These are phyloP conservation scores for Pleurotus pulmonarius DNA, from an alignment of 768 basidiomycete species.

Conservation along the genomic window DNA sequence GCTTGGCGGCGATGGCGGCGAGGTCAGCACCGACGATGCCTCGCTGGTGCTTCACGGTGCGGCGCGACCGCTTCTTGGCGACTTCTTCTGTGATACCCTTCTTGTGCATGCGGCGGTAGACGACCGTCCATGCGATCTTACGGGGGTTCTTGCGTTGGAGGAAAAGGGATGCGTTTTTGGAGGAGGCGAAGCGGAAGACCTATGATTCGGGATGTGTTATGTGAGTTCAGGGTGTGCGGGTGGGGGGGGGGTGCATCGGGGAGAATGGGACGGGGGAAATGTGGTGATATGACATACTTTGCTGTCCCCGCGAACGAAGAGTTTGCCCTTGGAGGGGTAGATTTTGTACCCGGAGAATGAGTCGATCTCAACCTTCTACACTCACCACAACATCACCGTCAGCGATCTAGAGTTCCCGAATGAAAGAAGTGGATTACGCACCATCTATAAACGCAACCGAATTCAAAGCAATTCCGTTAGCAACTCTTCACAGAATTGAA, in stretches of 20 bases:
- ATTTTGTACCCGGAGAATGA: conserved; percentile 96
- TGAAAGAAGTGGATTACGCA: conserved; percentile 20
- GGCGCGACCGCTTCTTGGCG: conserved; percentile 96
- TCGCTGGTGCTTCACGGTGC: conserved; percentile 96
- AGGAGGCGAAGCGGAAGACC: conserved; percentile 93
- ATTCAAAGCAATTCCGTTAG: conserved; percentile 9
- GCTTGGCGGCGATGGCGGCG: conserved; percentile 83
- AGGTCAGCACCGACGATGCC: conserved; percentile 98
- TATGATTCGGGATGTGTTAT: conserved; percentile 22
- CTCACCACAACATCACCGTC: conserved; percentile 19
- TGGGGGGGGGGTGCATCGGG: neutral
- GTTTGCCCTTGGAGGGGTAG: conserved; percentile 96
- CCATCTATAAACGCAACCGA: conserved; percentile 31
- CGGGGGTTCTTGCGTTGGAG: conserved; percentile 99
- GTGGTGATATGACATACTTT: conserved; percentile 56
- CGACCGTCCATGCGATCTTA: conserved; percentile 96
- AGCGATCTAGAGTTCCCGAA: conserved; percentile 7
- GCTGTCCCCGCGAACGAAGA: conserved; percentile 94
- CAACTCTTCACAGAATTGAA: conserved; percentile 7
- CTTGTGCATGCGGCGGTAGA: conserved; percentile 98
- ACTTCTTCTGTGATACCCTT: conserved; percentile 99
- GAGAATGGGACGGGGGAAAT: neutral
- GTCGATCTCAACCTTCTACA: conserved; percentile 96
- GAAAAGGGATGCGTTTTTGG: conserved; percentile 96
- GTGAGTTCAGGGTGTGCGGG: neutral